phyloP scores from a whole-genome alignment of 805 yeast genomes.

The Kodamaea leandrae region DNA sequence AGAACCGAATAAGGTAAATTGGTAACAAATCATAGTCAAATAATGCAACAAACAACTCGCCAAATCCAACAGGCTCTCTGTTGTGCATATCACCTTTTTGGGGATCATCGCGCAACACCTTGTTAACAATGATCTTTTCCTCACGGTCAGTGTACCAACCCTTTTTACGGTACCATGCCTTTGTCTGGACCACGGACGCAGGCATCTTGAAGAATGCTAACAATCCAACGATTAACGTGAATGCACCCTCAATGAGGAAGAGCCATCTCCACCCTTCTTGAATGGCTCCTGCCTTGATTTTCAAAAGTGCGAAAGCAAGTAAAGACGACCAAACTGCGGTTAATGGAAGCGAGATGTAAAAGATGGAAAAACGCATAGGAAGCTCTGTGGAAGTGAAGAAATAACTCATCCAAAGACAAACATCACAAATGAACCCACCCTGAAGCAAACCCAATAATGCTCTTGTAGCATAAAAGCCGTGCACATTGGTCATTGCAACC shows the following conservation, averaged over 20 bases:
- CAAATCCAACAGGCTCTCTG: slow-evolving; percentile 23
- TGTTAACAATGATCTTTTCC: slow-evolving; percentile 27
- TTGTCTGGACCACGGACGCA: slow-evolving; percentile 44
- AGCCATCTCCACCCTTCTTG: slow-evolving; percentile 27
- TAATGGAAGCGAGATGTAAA: slow-evolving; percentile 55
- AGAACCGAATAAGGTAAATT: slow-evolving; percentile 22
- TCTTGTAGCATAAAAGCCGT: slow-evolving; percentile 22
- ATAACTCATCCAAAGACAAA: slow-evolving; percentile 61
- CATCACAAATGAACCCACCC: slow-evolving; percentile 50
- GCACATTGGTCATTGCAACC: slow-evolving; percentile 17
- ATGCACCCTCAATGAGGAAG: slow-evolving; percentile 23
- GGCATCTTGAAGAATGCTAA: slow-evolving; percentile 44
- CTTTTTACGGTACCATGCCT: slow-evolving; percentile 19
- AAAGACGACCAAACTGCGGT: slow-evolving; percentile 47
- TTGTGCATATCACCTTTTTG: slow-evolving; percentile 32
- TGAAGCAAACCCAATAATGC: slow-evolving; percentile 24
- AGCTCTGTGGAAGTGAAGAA: slow-evolving; percentile 62
- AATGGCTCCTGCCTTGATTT: slow-evolving; percentile 26
- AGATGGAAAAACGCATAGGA: slow-evolving; percentile 55
- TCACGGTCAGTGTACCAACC: slow-evolving; percentile 30
- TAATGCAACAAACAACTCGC: slow-evolving; percentile 19
- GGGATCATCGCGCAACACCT: slow-evolving; percentile 30
- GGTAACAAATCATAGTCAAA: slow-evolving; percentile 30
- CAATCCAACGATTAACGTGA: slow-evolving; percentile 22
- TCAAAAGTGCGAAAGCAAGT: slow-evolving; percentile 51